Conservation (phyloP, 1,139 yeast genomes). For the Blastobotrys persicus region DNA sequence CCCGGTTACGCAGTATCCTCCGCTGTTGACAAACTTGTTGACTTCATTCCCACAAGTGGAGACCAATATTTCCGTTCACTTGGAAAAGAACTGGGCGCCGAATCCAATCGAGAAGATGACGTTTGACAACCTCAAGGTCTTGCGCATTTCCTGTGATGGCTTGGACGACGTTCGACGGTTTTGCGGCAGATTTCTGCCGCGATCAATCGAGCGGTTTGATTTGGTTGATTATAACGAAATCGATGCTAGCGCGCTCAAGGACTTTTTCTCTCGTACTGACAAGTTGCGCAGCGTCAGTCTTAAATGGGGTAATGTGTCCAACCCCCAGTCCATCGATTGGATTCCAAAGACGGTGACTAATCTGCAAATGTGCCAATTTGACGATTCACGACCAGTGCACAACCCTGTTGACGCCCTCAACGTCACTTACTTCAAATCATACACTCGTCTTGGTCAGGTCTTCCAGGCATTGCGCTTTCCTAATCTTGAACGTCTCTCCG, state of each 20-base stretch:
- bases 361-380: slow-evolving; percentile 16
- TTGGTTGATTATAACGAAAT: slow-evolving; percentile 14
- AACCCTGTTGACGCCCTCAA: slow-evolving; percentile 11
- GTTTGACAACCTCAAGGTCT: slow-evolving; percentile 16
- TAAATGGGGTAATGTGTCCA: slow-evolving; percentile 19
- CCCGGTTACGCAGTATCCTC: slow-evolving; percentile 1
- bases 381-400: slow-evolving; percentile 4
- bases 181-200: slow-evolving; percentile 14
- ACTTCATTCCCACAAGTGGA: slow-evolving; percentile 12
- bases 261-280: slow-evolving; percentile 13
- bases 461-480: slow-evolving; percentile 16
- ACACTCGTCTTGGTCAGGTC: slow-evolving; percentile 17
- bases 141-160: slow-evolving; percentile 16
- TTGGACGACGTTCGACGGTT: slow-evolving; percentile 12
- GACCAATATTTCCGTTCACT: slow-evolving; percentile 11
- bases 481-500: slow-evolving; percentile 17
- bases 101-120: slow-evolving; percentile 8
- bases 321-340: slow-evolving; percentile 18
- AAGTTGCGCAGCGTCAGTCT: slow-evolving; percentile 13
- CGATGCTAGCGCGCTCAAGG: slow-evolving; percentile 12
- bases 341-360: slow-evolving; percentile 16
- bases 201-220: slow-evolving; percentile 18
- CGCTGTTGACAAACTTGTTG: slow-evolving; percentile 10
- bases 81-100: slow-evolving; percentile 8
- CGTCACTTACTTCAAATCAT: slow-evolving; percentile 18